Percentiles rank a stretch among this genome's conserved stretches.
Evolutionary conservation across 805 yeast species (phyloP).

Genomic region (Metschnikowia picachoensis): DNA sequence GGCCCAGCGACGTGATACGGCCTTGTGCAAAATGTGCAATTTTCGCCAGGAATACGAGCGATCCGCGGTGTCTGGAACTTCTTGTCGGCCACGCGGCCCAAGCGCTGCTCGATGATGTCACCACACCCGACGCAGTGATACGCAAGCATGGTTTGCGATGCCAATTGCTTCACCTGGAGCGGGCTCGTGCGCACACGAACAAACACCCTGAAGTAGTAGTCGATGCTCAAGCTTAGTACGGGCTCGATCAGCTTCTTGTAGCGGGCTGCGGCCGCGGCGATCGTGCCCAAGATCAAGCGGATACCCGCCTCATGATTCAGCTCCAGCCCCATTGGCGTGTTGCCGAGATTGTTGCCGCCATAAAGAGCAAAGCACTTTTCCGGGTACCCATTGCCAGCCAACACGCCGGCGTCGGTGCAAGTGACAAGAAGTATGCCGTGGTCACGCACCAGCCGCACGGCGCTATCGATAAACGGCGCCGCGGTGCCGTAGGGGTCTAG

Average conservation of each 20-base stretch:
- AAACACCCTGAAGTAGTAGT: constrained; percentile 86
- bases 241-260: constrained; percentile 89
- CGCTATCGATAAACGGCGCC: constrained; percentile 90
- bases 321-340: constrained; percentile 47
- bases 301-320: constrained; percentile 92
- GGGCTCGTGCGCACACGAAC: constrained; percentile 77
- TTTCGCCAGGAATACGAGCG: constrained; percentile 58
- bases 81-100: constrained; percentile 56
- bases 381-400: constrained; percentile 95
- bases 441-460: constrained; percentile 76
- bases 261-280: constrained; percentile 82
- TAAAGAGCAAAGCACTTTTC: constrained; percentile 94
- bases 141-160: constrained; percentile 70
- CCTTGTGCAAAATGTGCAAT: constrained; percentile 68
- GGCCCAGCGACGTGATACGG: constrained; percentile 88
- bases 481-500: constrained; percentile 98
- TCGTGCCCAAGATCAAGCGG: constrained; percentile 71
- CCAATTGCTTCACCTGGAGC: constrained; percentile 71
- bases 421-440: constrained; percentile 87
- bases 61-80: constrained; percentile 53
- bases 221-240: constrained; percentile 77
- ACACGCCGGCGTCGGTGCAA: constrained; percentile 92
- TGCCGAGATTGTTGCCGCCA: constrained; percentile 87
- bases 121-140: constrained; percentile 90
- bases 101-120: constrained; percentile 60